phyloP scores from a whole-genome alignment of 192 early-diverging fungal species.

The Coemansia brasiliensis region DNA sequence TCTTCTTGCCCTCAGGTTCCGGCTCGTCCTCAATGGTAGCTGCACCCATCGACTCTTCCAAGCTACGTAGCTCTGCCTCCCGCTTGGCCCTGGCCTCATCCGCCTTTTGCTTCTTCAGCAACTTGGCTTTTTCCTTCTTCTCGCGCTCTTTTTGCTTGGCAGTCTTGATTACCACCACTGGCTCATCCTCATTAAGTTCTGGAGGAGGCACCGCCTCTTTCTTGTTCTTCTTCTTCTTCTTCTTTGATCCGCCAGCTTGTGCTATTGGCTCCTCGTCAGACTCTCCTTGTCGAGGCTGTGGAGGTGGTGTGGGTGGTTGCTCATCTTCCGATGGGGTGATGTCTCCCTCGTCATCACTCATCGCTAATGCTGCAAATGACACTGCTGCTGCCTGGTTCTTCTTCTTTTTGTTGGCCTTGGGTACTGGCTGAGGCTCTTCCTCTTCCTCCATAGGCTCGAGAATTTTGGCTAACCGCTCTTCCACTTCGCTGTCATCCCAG shows the following conservation, averaged over 20 bases:
- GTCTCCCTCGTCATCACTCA: conserved; percentile 50
- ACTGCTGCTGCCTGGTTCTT: conserved; percentile 10
- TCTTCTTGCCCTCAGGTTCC: conserved; percentile 35
- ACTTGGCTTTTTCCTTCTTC: conserved; percentile 52
- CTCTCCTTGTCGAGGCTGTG: background rate
- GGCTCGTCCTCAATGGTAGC: conserved; percentile 25
- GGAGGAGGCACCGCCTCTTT: conserved; percentile 11
- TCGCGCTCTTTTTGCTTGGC: conserved; percentile 58
- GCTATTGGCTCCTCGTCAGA: conserved; percentile 13
- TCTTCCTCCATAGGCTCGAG: background rate
- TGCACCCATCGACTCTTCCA: conserved; percentile 21
- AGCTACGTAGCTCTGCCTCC: conserved; percentile 35
- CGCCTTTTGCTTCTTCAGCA: conserved; percentile 44
- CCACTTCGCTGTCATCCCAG: conserved; percentile 8
- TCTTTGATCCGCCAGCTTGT: conserved; percentile 9
- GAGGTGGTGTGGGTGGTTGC: conserved; percentile 12
- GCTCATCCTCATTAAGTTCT: conserved; percentile 34
- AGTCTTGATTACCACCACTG: conserved; percentile 53
- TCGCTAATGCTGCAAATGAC: conserved; percentile 25
- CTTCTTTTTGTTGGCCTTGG: conserved; percentile 38
- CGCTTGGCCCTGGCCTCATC: conserved; percentile 48
- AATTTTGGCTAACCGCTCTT: conserved; percentile 3
- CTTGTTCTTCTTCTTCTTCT: conserved; percentile 42
- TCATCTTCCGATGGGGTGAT: conserved; percentile 18
- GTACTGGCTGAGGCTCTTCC: background rate